Evolutionary conservation across 352 stramenopile species (phyloP), one percentile per base, ranked within the genome.

Genomic region (Globisporangium polare): DNA sequence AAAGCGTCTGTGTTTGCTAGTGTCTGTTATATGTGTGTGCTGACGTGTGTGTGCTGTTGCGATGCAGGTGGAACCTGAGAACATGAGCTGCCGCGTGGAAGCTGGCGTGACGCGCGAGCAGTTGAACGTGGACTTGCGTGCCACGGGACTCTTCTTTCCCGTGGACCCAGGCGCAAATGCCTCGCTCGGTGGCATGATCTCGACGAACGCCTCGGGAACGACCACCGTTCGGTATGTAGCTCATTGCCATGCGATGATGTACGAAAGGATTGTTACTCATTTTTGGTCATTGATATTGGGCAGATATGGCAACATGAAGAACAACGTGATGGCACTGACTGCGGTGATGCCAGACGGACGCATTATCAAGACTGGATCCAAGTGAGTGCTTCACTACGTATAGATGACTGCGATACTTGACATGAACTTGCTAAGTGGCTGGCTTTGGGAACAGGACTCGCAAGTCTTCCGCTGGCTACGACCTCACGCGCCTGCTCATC

Each of bases 131-230:
- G 77, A 90, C 47, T 67, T 97, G 45, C 81, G 82, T 8, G 82
- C 85, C 13, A 95, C 88, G 20, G 95, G 94, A 8, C 81, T 98
- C 52, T 95, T 96, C 72, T 99, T 99, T 72, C 83, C 96, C 6
- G 91, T 99, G n/a, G 97, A 99, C 69, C 97, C 97, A 1, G 97
- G 97, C 47, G 95, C 97, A 5, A 97, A 98, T 63, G 97, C 97
- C 8, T 97, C 90, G 17, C 74, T 99, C 22, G 97, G 97, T 24
- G 96, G 96, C n/a, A 99, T 99, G 96, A 81, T 90, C 53, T 79
- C 89, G 7, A 97, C 88, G 31, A 95, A 96, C 50, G 93, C 90
- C 8, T 97, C 88, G 7, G 90, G 90, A 33, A 96, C 88, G 5
- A 97, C 89, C 10, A 96, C 89, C 1, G 90, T 97, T 52, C 80